phyloP scores from a whole-genome alignment of 2,329 filamentous ascomycete species.

The Trichoderma endophyticum region DNA sequence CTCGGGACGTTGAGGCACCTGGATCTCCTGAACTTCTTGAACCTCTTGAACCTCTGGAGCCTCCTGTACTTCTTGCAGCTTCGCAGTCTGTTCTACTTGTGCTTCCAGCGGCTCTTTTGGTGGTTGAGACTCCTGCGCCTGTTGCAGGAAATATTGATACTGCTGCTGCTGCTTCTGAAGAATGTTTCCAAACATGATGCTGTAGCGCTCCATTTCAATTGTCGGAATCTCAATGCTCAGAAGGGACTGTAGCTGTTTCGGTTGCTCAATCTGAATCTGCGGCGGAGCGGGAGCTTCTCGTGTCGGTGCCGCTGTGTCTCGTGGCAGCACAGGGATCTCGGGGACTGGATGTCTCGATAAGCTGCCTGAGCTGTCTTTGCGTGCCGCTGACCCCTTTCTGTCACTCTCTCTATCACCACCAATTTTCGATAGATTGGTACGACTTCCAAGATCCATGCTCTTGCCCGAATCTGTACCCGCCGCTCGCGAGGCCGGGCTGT shows the following conservation, averaged over 20 bases:
- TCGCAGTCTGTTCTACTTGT: neutral
- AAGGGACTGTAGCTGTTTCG: conserved; percentile 30
- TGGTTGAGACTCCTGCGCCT: neutral
- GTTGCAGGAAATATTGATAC: neutral
- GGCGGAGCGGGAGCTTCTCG: neutral
- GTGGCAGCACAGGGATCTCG: neutral
- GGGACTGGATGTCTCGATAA: neutral
- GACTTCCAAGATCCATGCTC: neutral
- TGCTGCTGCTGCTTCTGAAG: conserved; percentile 45
- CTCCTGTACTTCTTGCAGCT: neutral
- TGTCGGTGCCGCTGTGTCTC: neutral
- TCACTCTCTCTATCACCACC: neutral
- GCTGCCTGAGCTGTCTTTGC: neutral
- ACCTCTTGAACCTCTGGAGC: neutral
- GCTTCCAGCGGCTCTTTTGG: neutral
- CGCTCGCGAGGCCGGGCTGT: neutral
- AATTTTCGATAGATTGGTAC: neutral
- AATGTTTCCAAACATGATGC: conserved; percentile 84
- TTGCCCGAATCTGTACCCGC: neutral
- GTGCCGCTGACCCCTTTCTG: neutral
- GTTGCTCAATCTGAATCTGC: neutral
- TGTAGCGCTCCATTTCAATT: conserved; percentile 82
- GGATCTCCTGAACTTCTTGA: neutral
- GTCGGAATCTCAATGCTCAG: conserved; percentile 78
- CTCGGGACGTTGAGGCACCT: neutral